Evolutionary conservation across 169 alveolate species (phyloP).

Genomic region (Plasmodium adleri): DNA sequence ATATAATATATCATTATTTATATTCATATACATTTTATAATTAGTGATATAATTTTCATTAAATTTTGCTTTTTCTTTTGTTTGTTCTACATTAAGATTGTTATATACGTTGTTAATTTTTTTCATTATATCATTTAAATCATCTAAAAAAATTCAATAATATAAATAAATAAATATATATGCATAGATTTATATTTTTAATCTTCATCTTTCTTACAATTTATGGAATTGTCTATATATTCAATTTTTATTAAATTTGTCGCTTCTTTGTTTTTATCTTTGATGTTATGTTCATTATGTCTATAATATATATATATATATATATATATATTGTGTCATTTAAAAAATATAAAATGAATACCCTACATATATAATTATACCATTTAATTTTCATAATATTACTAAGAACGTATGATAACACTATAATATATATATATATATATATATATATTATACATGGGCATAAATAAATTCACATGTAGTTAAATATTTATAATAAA

Average conservation of each 20-base stretch:
- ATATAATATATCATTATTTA: slow-evolving; percentile 9
- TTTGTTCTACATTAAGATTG: neutral
- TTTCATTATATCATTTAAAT: slow-evolving; percentile 43
- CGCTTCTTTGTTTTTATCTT: neutral
- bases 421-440: no score
- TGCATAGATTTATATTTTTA: neutral
- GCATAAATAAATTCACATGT: no score
- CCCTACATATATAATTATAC: no score
- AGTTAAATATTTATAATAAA: no score
- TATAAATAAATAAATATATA: neutral
- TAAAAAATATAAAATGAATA: neutral
- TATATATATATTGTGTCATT: neutral
- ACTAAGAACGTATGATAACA: no score
- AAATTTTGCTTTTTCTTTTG: neutral
- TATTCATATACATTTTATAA: neutral
- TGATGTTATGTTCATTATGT: neutral
- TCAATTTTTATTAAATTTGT: slow-evolving; percentile 18
- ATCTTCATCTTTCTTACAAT: neutral
- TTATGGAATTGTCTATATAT: slow-evolving; percentile 19
- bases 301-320: slow-evolving; percentile 1
- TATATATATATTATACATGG: no score
- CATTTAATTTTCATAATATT: no score
- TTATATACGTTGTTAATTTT: slow-evolving; percentile 29
- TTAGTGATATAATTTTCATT: neutral
- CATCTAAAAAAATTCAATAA: slow-evolving; percentile 8